Evolutionary conservation across 192 early-diverging fungal genomes (phyloP).

Genomic region (Haplosporangium gracile): DNA sequence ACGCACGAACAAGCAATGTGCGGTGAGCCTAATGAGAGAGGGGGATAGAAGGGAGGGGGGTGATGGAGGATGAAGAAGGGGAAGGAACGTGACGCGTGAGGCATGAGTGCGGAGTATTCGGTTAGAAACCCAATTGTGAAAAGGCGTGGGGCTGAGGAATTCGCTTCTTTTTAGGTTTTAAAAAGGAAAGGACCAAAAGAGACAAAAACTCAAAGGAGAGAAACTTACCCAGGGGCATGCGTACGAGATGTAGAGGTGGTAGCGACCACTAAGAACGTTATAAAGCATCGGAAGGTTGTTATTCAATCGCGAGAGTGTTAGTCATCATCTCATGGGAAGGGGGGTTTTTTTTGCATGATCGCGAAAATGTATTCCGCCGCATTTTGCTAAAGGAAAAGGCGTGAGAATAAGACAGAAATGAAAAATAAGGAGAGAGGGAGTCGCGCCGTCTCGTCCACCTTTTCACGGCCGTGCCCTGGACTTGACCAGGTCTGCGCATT

Average conservation of each 20-base stretch:
- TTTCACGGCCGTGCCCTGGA: too few species aligned
- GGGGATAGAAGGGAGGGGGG: background rate
- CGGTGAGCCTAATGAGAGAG: constrained; percentile 83
- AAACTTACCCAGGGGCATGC: constrained; percentile 52
- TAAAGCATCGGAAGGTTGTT: background rate
- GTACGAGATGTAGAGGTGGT: constrained; percentile 43
- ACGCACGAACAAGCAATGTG: constrained; percentile 84
- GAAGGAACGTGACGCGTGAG: background rate
- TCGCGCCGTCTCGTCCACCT: too few species aligned
- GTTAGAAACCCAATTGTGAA: background rate
- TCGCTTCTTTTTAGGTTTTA: background rate
- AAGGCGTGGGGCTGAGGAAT: background rate
- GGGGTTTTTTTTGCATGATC: background rate
- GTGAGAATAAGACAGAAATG: background rate
- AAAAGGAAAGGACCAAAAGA: background rate
- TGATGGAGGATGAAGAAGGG: background rate
- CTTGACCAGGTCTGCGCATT: too few species aligned
- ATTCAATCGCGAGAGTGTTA: background rate
- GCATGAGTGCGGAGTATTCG: background rate
- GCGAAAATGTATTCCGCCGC: background rate
- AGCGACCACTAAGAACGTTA: constrained; percentile 36
- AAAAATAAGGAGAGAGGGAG: too few species aligned
- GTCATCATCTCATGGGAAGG: background rate
- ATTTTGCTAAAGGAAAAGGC: background rate
- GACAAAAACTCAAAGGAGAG: background rate